These are phyloP conservation scores for Thalassiosira livingstoniorum DNA, from an alignment of 352 stramenopile species.

Conservation along the genomic window DNA sequence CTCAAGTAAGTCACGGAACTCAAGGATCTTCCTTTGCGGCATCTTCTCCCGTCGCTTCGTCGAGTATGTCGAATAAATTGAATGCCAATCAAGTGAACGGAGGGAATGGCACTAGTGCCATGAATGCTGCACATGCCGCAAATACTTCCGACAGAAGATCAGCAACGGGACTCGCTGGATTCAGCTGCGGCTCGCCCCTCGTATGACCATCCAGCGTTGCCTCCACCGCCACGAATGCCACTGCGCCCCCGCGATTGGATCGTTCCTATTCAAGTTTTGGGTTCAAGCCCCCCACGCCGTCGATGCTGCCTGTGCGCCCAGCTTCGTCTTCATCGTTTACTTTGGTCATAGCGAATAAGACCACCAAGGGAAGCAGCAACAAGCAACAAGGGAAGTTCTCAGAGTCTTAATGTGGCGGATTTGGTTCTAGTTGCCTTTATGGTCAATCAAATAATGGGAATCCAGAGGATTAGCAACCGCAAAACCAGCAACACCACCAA, in stretches of 20 bases:
- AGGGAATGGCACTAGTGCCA: too few species aligned
- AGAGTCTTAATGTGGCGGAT: too few species aligned
- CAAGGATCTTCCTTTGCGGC: not conserved
- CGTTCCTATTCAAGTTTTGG: too few species aligned
- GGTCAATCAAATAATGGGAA: not conserved
- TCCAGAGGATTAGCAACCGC: not conserved
- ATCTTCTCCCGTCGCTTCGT: not conserved
- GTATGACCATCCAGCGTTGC: too few species aligned
- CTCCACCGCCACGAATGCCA: too few species aligned
- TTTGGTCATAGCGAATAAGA: not conserved
- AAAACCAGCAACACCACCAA: not conserved
- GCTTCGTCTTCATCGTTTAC: not conserved
- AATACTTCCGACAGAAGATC: too few species aligned
- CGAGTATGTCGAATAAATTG: not conserved
- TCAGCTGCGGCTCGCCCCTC: too few species aligned
- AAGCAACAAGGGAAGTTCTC: not conserved
- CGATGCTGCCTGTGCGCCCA: not conserved
- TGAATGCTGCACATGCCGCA: too few species aligned
- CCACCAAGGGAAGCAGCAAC: not conserved
- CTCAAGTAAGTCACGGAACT: not conserved
- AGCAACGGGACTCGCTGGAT: too few species aligned
- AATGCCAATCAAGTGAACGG: too few species aligned
- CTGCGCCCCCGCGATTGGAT: too few species aligned
- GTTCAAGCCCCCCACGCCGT: too few species aligned
- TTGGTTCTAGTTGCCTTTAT: not conserved